Evolutionary conservation across 192 early-diverging fungal species (phyloP).

Genomic region (Coemansia sp.): DNA sequence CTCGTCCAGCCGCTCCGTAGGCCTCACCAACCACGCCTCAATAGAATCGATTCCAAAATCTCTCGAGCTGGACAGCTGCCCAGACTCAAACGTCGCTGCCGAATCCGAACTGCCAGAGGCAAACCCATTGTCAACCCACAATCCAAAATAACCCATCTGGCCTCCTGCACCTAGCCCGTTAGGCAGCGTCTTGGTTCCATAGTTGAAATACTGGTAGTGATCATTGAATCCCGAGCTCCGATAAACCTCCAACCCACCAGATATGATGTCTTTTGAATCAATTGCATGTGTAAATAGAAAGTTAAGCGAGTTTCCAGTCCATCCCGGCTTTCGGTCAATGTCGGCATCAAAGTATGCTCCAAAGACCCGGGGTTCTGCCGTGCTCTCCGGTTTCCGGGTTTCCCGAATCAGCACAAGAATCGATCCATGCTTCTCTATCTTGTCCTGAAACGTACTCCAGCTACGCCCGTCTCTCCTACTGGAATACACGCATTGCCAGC

Average conservation of each 20-base stretch:
- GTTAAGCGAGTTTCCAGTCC: constrained; percentile 61
- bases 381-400: constrained; percentile 20
- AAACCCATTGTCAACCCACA: constrained; percentile 70
- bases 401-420: constrained; percentile 40
- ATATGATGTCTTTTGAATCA: constrained; percentile 14
- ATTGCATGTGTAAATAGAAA: constrained; percentile 57
- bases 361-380: constrained; percentile 62
- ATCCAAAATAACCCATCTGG: constrained; percentile 69
- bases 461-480: constrained; percentile 36
- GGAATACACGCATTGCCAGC: constrained; percentile 40
- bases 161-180: constrained; percentile 78
- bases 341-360: constrained; percentile 67
- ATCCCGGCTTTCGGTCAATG: constrained; percentile 59
- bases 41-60: constrained; percentile 66
- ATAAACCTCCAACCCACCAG: constrained; percentile 8
- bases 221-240: constrained; percentile 57
- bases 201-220: constrained; percentile 76
- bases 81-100: constrained; percentile 67
- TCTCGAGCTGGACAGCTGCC: constrained; percentile 53
- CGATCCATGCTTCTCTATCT: constrained; percentile 32
- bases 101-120: constrained; percentile 61
- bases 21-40: constrained; percentile 73
- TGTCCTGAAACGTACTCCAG: constrained; percentile 45
- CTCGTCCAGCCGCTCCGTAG: constrained; percentile 47
- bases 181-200: constrained; percentile 68